Evolutionary conservation across 345 rosid genomes (phyloP).

Genomic region (Ceriops zippeliana): DNA sequence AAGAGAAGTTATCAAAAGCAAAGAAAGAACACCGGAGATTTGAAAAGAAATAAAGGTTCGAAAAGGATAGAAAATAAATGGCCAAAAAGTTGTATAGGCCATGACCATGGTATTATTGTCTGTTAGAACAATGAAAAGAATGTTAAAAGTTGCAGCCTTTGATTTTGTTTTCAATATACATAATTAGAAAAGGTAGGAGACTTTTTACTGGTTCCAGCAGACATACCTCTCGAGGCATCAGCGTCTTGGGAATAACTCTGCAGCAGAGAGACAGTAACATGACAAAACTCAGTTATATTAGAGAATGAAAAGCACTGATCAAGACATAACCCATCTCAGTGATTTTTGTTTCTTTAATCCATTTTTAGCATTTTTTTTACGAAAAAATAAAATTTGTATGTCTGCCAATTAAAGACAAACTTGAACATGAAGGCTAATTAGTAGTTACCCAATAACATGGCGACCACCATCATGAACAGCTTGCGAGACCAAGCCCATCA

Average conservation of each 20-base stretch:
- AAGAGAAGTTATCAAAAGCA: constrained; percentile 21
- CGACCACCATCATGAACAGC: constrained; percentile 99
- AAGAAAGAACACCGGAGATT: constrained; percentile 15
- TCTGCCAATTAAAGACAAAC: not conserved
- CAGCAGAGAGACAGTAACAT: constrained; percentile 64
- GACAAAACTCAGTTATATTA: constrained; percentile 48
- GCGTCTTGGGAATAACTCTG: constrained; percentile 99
- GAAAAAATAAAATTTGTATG: not conserved
- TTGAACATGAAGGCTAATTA: not conserved
- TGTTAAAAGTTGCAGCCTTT: constrained; percentile 13
- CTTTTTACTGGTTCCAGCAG: constrained; percentile 38
- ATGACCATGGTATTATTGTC: too few species aligned
- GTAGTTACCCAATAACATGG: constrained; percentile 91
- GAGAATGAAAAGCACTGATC: constrained; percentile 19
- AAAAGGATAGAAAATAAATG: constrained; percentile 14
- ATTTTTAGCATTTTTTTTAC: constrained; percentile 3
- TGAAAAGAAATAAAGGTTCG: constrained; percentile 13
- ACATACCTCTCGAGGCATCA: constrained; percentile 99
- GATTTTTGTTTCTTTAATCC: constrained; percentile 28
- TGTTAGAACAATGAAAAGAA: constrained; percentile 1
- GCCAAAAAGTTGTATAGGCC: constrained; percentile 16
- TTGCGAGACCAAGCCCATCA: constrained; percentile 98
- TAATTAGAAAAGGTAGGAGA: constrained; percentile 35
- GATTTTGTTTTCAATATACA: constrained; percentile 1
- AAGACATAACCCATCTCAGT: constrained; percentile 21